A percentile compares a stretch with the other conserved stretches of the same genome.
Evolutionary conservation across 2,329 filamentous ascomycete genomes (phyloP).

Genomic region (Zymoseptoria passerinii): DNA sequence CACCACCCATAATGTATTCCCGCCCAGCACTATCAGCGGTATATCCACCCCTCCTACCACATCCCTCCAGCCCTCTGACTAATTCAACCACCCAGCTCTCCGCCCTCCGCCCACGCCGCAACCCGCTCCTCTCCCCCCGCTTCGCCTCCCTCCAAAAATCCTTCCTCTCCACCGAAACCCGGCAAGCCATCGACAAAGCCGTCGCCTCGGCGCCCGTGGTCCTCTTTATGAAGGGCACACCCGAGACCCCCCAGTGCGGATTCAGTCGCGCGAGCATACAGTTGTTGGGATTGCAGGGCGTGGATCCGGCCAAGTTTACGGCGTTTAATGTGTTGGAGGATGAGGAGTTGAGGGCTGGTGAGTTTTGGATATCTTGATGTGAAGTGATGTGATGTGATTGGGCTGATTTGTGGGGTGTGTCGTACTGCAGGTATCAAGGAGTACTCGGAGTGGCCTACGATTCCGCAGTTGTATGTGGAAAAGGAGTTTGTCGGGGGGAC

Average conservation of each 20-base stretch:
- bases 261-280: conserved; percentile 94
- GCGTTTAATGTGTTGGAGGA: conserved; percentile 97
- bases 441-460: conserved; percentile 98
- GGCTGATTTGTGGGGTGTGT: not conserved
- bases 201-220: conserved; percentile 84
- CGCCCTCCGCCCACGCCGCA: conserved; percentile 36
- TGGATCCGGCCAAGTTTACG: conserved; percentile 93
- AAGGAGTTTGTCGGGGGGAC: conserved; percentile 97
- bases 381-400: too few species aligned
- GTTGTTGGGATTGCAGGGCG: conserved; percentile 87
- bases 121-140: conserved; percentile 34
- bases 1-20: conserved; percentile 23
- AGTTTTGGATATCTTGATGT: too few species aligned
- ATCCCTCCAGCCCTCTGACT: not conserved
- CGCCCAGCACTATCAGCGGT: conserved; percentile 24
- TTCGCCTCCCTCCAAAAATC: conserved; percentile 48
- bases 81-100: conserved; percentile 32
- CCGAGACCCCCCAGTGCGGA: conserved; percentile 89
- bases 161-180: conserved; percentile 71
- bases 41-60: not conserved
- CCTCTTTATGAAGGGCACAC: conserved; percentile 98
- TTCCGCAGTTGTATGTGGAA: conserved; percentile 90
- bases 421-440: conserved; percentile 82
- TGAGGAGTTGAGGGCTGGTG: conserved; percentile 72
- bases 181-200: conserved; percentile 79